Conservation (phyloP, 371 early-diverging fungal species). For the Syncephalastrum racemosum region DNA sequence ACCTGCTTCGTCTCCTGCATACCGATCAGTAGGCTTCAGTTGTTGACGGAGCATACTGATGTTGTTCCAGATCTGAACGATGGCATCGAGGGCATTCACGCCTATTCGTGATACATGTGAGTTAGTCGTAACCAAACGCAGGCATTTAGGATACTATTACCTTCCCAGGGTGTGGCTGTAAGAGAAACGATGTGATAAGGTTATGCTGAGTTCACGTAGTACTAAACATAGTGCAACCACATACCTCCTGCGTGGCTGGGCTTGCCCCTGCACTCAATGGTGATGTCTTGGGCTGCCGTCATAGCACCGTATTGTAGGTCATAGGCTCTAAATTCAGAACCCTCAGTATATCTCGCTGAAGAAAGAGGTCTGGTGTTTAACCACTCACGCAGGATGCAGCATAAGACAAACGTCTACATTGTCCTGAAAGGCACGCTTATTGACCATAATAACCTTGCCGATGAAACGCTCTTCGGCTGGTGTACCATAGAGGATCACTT, state of each 20-base stretch:
- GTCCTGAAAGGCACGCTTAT: conserved; percentile 65
- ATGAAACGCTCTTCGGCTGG: conserved; percentile 77
- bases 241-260: conserved; percentile 57
- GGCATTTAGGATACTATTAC: conserved; percentile 15
- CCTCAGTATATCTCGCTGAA: not conserved
- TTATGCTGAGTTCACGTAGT: not conserved
- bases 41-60: conserved; percentile 76
- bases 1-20: not conserved
- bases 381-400: conserved; percentile 69
- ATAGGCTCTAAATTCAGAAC: conserved; percentile 13
- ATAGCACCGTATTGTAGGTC: conserved; percentile 33
- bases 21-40: conserved; percentile 55
- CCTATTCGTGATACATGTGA: conserved; percentile 58
- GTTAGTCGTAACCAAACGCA: conserved; percentile 22
- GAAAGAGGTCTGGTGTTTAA: not conserved
- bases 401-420: conserved; percentile 72
- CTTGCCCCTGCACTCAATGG: conserved; percentile 68
- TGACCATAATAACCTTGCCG: conserved; percentile 74
- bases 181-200: not conserved
- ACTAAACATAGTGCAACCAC: not conserved
- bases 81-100: conserved; percentile 75
- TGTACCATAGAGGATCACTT: conserved; percentile 73
- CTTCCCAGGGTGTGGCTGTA: conserved; percentile 30
- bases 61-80: conserved; percentile 58
- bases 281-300: conserved; percentile 46